Percentiles rank a stretch among this genome's conserved stretches.
Evolutionary conservation across 176 grass and related monocot species (phyloP).

Genomic region (Alloteropsis semialata): DNA sequence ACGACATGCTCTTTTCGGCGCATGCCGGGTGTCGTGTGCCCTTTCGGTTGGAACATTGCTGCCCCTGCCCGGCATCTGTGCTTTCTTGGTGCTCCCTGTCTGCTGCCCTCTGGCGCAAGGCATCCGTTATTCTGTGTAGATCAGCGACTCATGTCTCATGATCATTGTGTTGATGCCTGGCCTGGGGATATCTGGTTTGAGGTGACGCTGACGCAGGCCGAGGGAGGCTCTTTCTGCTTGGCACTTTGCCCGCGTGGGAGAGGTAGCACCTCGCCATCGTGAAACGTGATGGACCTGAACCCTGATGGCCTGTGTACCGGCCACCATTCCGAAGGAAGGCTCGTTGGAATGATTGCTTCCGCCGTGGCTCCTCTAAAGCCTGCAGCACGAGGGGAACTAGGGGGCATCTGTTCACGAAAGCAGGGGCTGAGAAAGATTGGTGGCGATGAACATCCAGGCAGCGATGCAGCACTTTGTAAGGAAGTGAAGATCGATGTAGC

Average conservation of each 20-base stretch:
- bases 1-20: neutral
- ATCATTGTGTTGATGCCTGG: neutral
- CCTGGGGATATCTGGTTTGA: neutral
- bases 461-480: neutral
- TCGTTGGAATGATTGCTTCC: slow-evolving; percentile 20
- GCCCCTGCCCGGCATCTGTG: neutral
- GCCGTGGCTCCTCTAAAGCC: neutral
- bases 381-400: neutral
- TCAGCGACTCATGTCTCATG: neutral
- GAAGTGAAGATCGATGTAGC: neutral
- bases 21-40: slow-evolving; percentile 9
- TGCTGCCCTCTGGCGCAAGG: neutral
- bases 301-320: slow-evolving; percentile 1
- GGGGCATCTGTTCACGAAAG: neutral
- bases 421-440: neutral
- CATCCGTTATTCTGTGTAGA: neutral
- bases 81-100: slow-evolving; percentile 4
- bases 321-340: neutral
- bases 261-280: neutral
- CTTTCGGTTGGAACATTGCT: slow-evolving; percentile 17
- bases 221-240: neutral
- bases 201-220: slow-evolving; percentile 3
- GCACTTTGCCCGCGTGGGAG: slow-evolving; percentile 1
- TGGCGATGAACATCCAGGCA: neutral
- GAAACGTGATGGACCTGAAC: neutral